Evolutionary conservation across 352 stramenopile genomes (phyloP).

Genomic region (Phytophthora agathidicida): DNA sequence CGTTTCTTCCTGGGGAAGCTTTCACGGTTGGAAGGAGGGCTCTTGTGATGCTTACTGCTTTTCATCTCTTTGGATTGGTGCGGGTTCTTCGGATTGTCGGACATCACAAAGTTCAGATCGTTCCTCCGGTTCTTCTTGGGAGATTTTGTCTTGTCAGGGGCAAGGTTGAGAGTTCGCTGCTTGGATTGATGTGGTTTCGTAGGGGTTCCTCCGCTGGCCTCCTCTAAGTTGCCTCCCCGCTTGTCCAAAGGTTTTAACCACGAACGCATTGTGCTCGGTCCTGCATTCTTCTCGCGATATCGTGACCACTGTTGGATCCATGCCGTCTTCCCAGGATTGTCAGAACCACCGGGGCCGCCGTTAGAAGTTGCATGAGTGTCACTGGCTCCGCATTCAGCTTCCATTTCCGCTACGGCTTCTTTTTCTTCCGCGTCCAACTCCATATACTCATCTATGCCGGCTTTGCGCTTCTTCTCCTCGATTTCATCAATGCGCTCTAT

Average conservation of each 20-base stretch:
- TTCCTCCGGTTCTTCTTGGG: slow-evolving; percentile 24
- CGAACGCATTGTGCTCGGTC: slow-evolving; percentile 2
- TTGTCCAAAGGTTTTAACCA: slow-evolving; percentile 21
- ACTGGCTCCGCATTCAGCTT: neutral
- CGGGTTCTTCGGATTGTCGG: slow-evolving; percentile 7
- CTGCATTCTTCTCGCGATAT: slow-evolving; percentile 20
- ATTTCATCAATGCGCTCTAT: slow-evolving; percentile 33
- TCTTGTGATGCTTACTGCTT: neutral
- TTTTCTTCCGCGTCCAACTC: slow-evolving; percentile 32
- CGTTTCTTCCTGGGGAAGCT: slow-evolving; percentile 10
- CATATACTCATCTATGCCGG: slow-evolving; percentile 38
- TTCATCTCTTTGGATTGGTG: slow-evolving; percentile 16
- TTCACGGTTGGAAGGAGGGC: slow-evolving; percentile 2
- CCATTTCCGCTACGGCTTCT: slow-evolving; percentile 16
- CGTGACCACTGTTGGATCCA: slow-evolving; percentile 27
- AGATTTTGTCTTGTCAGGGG: slow-evolving; percentile 1
- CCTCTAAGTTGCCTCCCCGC: slow-evolving; percentile 15
- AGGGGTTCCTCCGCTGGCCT: slow-evolving; percentile 4
- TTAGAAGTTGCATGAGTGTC: neutral
- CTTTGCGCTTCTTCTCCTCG: slow-evolving; percentile 27
- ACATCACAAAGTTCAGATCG: slow-evolving; percentile 22
- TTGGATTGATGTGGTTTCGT: slow-evolving; percentile 10
- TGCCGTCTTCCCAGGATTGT: slow-evolving; percentile 6
- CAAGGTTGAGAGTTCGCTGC: slow-evolving; percentile 22
- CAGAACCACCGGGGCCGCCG: neutral